Evolutionary conservation across 2,329 filamentous ascomycete genomes (phyloP), one percentile per base, ranked within the genome.

Genomic region (Aspergillus sp.): DNA sequence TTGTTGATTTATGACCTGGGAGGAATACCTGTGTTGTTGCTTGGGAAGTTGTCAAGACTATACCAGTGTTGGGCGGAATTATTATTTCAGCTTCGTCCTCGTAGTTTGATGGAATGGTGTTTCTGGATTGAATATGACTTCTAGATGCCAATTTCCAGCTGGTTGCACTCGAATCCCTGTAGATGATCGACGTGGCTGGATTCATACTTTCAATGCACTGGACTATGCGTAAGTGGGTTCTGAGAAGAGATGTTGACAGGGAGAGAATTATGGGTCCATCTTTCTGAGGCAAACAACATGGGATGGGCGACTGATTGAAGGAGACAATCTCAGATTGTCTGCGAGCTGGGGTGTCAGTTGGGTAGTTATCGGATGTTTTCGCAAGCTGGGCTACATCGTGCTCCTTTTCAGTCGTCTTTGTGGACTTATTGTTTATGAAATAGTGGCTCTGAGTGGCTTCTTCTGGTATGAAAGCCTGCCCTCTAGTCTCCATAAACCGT

Each of bases 31-130:
- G 93, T 47, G 88, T 89, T 25, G 90, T 81, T 64, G 88, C 86
- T 62, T 93, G 85, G 5, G 93, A 77, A 0, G 85, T 90, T 0
- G 90, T 90, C 19, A 90, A 70, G 0, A 96, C 73, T 2, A 96
- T 77, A 0, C 90, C 92, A 0, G 84, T 86, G 0, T 80, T 81
- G 0, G 90, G 86, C 0, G 90, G 90, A 5, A 93, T 68, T 1
- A 89, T 84, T 3, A 96, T 75, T 67, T 96, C 92, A 2, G 90
- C 73, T 64, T 77, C 73, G 7, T 47, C 48, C 27, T 27, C 25
- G 23, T 17, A 49, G 2, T 38, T 27, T 23, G 30, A 13, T 10
- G 10, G 15, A 10, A 54, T 19, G 32, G 19, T 21, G 17, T 13
- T 30, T 17, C 25, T 25, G 7, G 25, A 25, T 25, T 50, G 32